Conservation (phyloP, 225 moss, liverwort and hornwort genomes). For the Pseudisothecium myosuroides region DNA sequence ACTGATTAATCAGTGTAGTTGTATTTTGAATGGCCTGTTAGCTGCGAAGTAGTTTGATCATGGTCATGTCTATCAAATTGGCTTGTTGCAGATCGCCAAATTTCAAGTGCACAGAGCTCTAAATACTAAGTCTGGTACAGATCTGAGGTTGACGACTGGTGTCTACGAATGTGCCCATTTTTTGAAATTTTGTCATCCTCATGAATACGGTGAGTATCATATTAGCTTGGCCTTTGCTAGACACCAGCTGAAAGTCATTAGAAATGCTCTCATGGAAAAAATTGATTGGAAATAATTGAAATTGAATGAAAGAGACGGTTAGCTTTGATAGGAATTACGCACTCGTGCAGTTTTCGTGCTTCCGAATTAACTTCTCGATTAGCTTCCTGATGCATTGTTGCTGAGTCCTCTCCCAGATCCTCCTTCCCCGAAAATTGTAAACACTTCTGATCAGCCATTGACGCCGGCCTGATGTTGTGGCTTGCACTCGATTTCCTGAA, state of each 20-base stretch:
- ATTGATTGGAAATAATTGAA: not conserved
- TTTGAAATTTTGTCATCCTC: not conserved
- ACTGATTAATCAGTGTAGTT: not conserved
- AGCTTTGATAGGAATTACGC: not conserved
- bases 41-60: not conserved
- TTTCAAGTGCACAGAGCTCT: not conserved
- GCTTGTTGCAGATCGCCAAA: no score
- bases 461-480: not conserved
- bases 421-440: not conserved
- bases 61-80: not conserved
- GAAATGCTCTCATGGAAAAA: not conserved
- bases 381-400: not conserved
- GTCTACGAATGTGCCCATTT: not conserved
- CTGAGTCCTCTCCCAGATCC: not conserved
- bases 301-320: not conserved
- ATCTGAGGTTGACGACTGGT: not conserved
- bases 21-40: not conserved
- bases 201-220: not conserved
- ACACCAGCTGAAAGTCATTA: not conserved
- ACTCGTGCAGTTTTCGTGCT: not conserved
- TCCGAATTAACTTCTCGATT: not conserved
- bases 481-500: not conserved
- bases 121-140: not conserved
- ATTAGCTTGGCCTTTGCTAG: no score
- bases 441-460: not conserved